Evolutionary conservation across 2,329 filamentous ascomycete genomes (phyloP).

Genomic region (Aureobasidium namibiae): DNA sequence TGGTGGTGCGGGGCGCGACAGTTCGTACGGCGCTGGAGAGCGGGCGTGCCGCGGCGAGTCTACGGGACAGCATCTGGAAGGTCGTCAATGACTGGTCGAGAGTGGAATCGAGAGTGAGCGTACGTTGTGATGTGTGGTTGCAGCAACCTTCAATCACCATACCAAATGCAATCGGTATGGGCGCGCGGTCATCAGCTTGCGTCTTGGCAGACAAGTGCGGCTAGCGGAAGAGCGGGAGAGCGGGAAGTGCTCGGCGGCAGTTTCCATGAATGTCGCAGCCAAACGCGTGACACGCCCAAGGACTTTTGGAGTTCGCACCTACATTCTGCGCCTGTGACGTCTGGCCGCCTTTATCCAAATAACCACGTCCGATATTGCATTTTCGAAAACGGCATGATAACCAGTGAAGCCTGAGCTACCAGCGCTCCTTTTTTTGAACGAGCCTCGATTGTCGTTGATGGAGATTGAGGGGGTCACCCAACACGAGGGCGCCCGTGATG

Average conservation of each 20-base stretch:
- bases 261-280: too few relatives aligned
- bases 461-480: conserved; percentile 20
- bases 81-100: not conserved
- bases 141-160: not conserved
- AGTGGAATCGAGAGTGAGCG: not conserved
- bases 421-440: conserved; percentile 1
- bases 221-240: not conserved
- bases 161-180: not conserved
- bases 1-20: conserved; percentile 25
- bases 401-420: conserved; percentile 12
- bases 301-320: conserved; percentile 7
- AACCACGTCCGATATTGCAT: conserved; percentile 19
- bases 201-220: not conserved
- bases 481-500: conserved; percentile 15
- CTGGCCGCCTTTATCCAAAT: conserved; percentile 21
- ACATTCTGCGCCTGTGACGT: conserved; percentile 9
- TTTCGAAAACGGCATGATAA: conserved; percentile 25
- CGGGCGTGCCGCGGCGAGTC: conserved; percentile 34
- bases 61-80: conserved; percentile 34
- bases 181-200: conserved; percentile 7
- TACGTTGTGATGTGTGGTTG: conserved; percentile 6
- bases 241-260: not conserved
- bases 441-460: conserved; percentile 16
- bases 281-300: not conserved
- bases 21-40: conserved; percentile 28